A percentile compares a stretch with the other conserved stretches of the same genome.
These are phyloP conservation scores for Melampsora larici-populina DNA, from an alignment of 1,284 basidiomycete genomes.

Conservation along the genomic window DNA sequence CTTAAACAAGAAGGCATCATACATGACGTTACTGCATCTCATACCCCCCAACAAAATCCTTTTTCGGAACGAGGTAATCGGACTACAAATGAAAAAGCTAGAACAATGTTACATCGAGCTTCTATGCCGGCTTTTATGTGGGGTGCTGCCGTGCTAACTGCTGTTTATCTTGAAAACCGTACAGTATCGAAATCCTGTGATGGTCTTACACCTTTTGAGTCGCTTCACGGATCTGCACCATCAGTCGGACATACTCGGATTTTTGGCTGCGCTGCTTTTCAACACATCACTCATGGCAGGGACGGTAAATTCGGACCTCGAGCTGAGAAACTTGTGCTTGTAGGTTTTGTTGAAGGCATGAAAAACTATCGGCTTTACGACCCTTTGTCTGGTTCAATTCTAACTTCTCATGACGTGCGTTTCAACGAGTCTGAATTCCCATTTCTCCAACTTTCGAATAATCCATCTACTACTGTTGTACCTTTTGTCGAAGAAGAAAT, in stretches of 20 bases:
- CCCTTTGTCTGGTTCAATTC: not conserved
- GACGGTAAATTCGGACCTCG: conserved; percentile 6
- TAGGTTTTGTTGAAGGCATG: not conserved
- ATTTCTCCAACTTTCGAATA: too few relatives aligned
- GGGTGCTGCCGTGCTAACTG: not conserved
- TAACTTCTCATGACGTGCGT: not conserved
- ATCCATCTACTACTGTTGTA: too few relatives aligned
- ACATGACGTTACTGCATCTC: not conserved
- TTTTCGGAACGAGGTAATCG: too few relatives aligned
- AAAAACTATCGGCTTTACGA: not conserved
- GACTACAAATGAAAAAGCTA: conserved; percentile 3
- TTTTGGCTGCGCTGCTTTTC: not conserved
- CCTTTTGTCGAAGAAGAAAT: too few relatives aligned
- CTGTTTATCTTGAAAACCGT: conserved; percentile 2
- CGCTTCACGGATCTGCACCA: not conserved
- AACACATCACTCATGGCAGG: not conserved
- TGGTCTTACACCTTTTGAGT: not conserved
- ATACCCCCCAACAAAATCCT: conserved; percentile 18
- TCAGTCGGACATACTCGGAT: too few relatives aligned
- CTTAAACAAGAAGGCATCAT: not conserved
- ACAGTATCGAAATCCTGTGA: not conserved
- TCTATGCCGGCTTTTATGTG: too few relatives aligned
- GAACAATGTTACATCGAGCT: not conserved
- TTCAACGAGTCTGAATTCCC: too few relatives aligned
- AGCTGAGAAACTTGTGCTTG: too few relatives aligned